phyloP scores from a whole-genome alignment of 2,329 filamentous ascomycete genomes.

The Xylaria hypoxylon region DNA sequence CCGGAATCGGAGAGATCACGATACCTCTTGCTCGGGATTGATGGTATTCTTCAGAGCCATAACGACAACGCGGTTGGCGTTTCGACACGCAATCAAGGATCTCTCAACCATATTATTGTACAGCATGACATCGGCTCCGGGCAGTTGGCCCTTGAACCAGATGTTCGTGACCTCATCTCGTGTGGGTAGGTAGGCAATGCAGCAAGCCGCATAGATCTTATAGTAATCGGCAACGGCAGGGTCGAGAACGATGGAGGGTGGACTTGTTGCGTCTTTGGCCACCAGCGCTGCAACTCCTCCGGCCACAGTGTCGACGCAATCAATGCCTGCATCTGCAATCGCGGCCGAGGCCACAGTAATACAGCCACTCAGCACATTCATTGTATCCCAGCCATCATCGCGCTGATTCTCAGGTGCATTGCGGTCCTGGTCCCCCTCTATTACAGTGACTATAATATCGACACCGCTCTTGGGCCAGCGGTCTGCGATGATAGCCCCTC shows the following conservation, averaged over 20 bases:
- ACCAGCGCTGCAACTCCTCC: conserved; percentile 91
- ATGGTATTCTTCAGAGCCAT: conserved; percentile 55
- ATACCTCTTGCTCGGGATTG: conserved; percentile 42
- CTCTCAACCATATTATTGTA: conserved; percentile 58
- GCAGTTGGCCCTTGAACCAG: conserved; percentile 84
- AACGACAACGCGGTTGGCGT: conserved; percentile 57
- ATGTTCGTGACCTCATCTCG: conserved; percentile 94
- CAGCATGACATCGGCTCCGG: conserved; percentile 56
- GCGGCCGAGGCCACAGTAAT: conserved; percentile 95
- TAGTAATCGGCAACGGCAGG: conserved; percentile 84
- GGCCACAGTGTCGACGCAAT: conserved; percentile 90
- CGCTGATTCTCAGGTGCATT: conserved; percentile 60
- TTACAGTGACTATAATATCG: conserved; percentile 91
- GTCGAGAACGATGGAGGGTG: conserved; percentile 74
- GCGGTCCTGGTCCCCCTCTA: conserved; percentile 90
- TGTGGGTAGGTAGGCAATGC: conserved; percentile 87
- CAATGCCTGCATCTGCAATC: conserved; percentile 93
- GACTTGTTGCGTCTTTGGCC: conserved; percentile 51
- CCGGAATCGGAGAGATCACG: conserved; percentile 38
- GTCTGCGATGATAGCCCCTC: conserved; percentile 90
- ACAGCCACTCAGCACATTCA: conserved; percentile 91
- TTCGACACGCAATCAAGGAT: conserved; percentile 57
- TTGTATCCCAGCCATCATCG: conserved; percentile 82
- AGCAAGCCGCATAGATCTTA: conserved; percentile 82
- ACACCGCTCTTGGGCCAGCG: conserved; percentile 98